Base-by-base conservation (phyloP, 768 basidiomycete genomes). In the Tulasnella calospora region DNA sequence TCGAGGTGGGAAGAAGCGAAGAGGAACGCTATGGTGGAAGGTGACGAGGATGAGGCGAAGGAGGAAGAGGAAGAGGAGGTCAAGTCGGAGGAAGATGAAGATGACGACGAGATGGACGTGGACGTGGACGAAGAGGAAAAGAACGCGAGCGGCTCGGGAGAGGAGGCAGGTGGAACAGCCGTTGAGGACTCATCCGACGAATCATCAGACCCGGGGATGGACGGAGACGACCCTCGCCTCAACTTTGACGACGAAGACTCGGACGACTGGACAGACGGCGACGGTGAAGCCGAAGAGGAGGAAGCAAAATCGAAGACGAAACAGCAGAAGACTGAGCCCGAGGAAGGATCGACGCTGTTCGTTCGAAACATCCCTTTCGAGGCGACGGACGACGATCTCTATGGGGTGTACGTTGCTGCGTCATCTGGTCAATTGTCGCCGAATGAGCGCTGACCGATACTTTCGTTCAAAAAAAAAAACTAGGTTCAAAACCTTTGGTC, bases 401-500 rank as follows among this genome's bases (percentile, higher is more conserved):
- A 94, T 76, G 89, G 89, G 36, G 83, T 98, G 94, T 96, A 83
- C 79, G 93, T 10, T 81, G 8, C 73, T 15, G 21, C 21, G 27
- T 23, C 17, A 23, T 0, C 21, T 40, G 40, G 30, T n/a, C 15
- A 8, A 55, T 15, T 44, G 10, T 12, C 13, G 2, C 17, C 3
- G 44, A 15, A 0, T 44, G 44, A 44, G 17, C 71, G 67, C 19
- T 51, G 3, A 46, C 51, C 23, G 17, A n/a, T 55, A 27, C n/a
- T n/a, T n/a, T n/a, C n/a, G 47, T 46, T 17, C 38, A 17, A 17
- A 70, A 75, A 61, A 75, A 55, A 70, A 33, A 19, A 2, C n/a
- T 81, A 98, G 96, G 38, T 98, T 99, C 86, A 92, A 95, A 33
- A 85, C 90, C 0, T 99, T 96, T 83, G 98, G 98, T 0, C 92